Evolutionary conservation across 179 eudicot genomes (phyloP).

Genomic region (Gypsophila paniculata): DNA sequence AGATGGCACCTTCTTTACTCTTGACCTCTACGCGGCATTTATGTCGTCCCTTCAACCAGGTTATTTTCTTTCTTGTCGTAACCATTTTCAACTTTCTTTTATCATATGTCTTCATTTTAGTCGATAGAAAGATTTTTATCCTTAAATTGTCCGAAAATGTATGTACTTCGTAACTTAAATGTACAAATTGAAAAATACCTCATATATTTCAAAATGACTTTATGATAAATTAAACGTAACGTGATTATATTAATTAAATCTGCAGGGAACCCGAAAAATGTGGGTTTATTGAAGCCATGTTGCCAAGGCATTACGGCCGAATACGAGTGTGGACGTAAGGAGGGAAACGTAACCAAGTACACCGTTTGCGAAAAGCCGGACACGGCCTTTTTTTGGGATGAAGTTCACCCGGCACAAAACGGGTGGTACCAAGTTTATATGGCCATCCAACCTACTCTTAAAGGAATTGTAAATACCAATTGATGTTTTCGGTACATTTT

Average conservation of each 20-base stretch:
- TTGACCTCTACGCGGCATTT: conserved; percentile 64
- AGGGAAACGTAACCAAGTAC: conserved; percentile 35
- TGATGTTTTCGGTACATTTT: neutral
- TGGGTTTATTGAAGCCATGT: conserved; percentile 41
- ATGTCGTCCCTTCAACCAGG: conserved; percentile 27
- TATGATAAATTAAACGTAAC: too few species aligned
- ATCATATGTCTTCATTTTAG: too few species aligned
- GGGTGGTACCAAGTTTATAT: conserved; percentile 52
- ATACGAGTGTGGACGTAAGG: conserved; percentile 46
- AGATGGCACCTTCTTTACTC: conserved; percentile 24
- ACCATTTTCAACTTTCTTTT: too few species aligned
- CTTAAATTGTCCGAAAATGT: too few species aligned
- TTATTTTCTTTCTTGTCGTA: neutral
- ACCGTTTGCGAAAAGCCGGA: conserved; percentile 33
- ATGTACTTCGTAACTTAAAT: too few species aligned
- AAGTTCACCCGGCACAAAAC: conserved; percentile 49
- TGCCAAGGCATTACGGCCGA: conserved; percentile 38
- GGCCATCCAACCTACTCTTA: conserved; percentile 31
- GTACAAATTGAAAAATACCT: too few species aligned
- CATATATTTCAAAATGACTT: too few species aligned
- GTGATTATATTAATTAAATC: neutral
- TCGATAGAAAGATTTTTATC: too few species aligned
- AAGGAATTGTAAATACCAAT: neutral
- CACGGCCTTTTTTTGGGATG: conserved; percentile 53
- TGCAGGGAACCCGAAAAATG: conserved; percentile 24